These are phyloP conservation scores for Aquanectria penicillioides DNA, from an alignment of 2,329 filamentous ascomycete genomes.

Conservation along the genomic window DNA sequence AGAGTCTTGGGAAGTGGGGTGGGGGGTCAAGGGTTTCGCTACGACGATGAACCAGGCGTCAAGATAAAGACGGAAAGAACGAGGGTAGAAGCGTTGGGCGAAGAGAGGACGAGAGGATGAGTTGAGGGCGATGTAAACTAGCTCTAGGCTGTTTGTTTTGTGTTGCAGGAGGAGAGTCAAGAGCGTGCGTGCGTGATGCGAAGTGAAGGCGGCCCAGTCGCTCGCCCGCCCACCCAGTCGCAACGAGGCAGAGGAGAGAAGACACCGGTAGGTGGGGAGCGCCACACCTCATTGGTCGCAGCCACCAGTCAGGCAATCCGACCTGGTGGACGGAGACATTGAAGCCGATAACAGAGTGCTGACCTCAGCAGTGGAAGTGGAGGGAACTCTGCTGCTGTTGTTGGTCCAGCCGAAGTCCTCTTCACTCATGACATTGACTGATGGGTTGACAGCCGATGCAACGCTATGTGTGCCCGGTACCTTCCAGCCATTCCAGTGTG, in stretches of 20 bases:
- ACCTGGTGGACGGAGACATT: constrained; percentile 5
- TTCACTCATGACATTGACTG: too few species aligned
- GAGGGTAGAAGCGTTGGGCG: not conserved
- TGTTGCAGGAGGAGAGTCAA: constrained; percentile 28
- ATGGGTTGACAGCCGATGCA: too few species aligned
- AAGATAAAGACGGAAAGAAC: not conserved
- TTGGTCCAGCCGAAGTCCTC: not conserved
- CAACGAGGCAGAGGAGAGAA: constrained; percentile 20
- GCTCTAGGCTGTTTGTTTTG: constrained; percentile 8
- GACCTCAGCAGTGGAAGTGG: constrained; percentile 17
- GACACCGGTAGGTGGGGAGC: constrained; percentile 36
- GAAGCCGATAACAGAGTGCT: constrained; percentile 1
- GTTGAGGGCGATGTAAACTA: not conserved
- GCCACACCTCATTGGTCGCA: constrained; percentile 37
- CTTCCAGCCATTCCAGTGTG: too few species aligned
- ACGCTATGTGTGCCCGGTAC: too few species aligned
- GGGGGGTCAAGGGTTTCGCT: constrained; percentile 9
- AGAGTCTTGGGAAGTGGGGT: constrained; percentile 11
- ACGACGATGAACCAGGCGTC: not conserved
- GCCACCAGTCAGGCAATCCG: constrained; percentile 14
- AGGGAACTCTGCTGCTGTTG: not conserved
- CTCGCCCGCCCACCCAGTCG: not conserved
- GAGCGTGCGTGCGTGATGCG: constrained; percentile 31
- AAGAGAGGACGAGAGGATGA: constrained; percentile 8
- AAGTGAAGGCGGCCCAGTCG: constrained; percentile 26